Percentiles rank a stretch among this genome's conserved stretches.
Conservation (phyloP, 2,329 filamentous ascomycete species). For the Elsinoe necatrix region DNA sequence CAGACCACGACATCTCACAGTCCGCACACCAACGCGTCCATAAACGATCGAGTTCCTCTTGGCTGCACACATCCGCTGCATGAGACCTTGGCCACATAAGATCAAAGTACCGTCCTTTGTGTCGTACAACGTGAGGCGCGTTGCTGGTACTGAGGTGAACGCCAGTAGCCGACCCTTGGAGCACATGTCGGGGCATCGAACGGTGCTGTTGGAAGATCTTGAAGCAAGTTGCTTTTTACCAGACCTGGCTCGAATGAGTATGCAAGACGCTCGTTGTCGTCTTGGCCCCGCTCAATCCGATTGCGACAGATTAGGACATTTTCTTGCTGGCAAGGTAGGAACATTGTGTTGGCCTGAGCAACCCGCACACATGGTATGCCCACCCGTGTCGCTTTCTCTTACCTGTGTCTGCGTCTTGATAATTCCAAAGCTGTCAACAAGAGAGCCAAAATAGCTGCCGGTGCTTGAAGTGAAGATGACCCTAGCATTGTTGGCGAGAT, state of each 20-base stretch:
- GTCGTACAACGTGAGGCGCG: constrained; percentile 11
- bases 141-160: constrained; percentile 18
- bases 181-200: constrained; percentile 17
- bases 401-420: not conserved
- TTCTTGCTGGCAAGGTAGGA: no score
- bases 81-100: not conserved
- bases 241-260: constrained; percentile 19
- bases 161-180: constrained; percentile 19
- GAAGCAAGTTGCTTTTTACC: not conserved
- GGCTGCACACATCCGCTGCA: not conserved
- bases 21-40: not conserved
- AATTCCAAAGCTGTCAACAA: constrained; percentile 13
- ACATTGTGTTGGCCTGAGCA: no score
- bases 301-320: not conserved
- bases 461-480: constrained; percentile 20
- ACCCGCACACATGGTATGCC: no score
- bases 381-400: not conserved
- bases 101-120: not conserved
- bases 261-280: constrained; percentile 2
- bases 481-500: constrained; percentile 18
- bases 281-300: not conserved
- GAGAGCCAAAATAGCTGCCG: constrained; percentile 17
- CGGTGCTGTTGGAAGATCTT: constrained; percentile 13
- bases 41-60: not conserved
- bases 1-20: not conserved